Base-by-base conservation (phyloP, 208 protist species). In the Wallacemonas rigidus region DNA sequence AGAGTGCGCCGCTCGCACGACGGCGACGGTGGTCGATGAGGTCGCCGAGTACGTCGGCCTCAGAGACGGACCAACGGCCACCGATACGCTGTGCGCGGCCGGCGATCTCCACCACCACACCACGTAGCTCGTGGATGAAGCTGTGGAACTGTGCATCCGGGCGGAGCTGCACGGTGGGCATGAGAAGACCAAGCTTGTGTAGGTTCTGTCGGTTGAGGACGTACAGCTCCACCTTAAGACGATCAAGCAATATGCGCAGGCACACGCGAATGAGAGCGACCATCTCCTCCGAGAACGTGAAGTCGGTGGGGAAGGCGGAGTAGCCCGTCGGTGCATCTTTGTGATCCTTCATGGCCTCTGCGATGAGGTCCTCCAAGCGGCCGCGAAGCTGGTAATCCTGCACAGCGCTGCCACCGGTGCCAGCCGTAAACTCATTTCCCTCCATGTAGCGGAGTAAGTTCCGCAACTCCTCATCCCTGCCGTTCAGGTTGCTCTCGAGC, bases 161-260 rank as follows among this genome's bases (percentile, higher is more conserved):
- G 9, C 88, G 80, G 44, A 86, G 65, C 67, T 89, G 83, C 48
- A 93, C 85, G 47, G 88, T 77, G 57, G 87, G 77, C 63, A 89
- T 80, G 45, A 90, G 54, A 15, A 90, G 72, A 41, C 72, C 50
- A 47, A 86, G 82, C 62, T 81, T 82, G 69, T 89, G 85, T 74
- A 93, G 60, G 74, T 76, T 89, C 64, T 89, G 85, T 36, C 81
- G 76, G 69, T 93, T 93, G 40, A 93, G 67, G 43, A 90, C 88
- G 74, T 89, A 90, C 41, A 93, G 79, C 71, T 90, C 88, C 50
- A 89, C 77, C 83, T 93, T 93, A 39, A 93, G 78, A 11, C 83
- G 80, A 70, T 90, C 85, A 45, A 93, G 71, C 65, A 93, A 71
- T 17, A 89, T 88, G 60, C 85, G 88, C 50, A 93, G 75, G 55